Conservation (phyloP, 2,329 filamentous ascomycete genomes). For the Pseudogymnoascus sp. region DNA sequence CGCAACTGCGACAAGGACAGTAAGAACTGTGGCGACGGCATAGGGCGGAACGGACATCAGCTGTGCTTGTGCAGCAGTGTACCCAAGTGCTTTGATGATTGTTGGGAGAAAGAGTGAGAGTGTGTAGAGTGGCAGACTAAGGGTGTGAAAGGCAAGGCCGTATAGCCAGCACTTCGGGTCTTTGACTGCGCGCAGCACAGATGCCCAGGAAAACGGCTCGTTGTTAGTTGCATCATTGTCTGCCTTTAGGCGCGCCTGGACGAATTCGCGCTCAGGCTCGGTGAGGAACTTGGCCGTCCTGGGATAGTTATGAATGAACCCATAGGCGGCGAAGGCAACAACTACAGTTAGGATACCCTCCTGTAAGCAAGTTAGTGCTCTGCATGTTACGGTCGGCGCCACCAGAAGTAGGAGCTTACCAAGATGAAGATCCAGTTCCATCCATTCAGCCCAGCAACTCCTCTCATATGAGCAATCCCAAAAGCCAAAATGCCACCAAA, state of each 20-base stretch:
- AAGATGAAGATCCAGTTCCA: constrained; percentile 53
- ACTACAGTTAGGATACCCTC: constrained; percentile 49
- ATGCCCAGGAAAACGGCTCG: constrained; percentile 60
- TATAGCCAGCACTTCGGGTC: constrained; percentile 69
- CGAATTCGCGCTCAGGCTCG: constrained; percentile 31
- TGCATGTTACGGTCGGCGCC: background rate
- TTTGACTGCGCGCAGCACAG: constrained; percentile 53
- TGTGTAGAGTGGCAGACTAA: constrained; percentile 55
- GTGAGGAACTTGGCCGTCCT: constrained; percentile 49
- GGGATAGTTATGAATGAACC: constrained; percentile 60
- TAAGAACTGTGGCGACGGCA: constrained; percentile 52
- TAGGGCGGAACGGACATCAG: constrained; percentile 58
- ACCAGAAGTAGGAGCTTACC: background rate
- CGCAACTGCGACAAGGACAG: constrained; percentile 47
- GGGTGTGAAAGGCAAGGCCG: constrained; percentile 61
- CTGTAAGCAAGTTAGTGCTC: constrained; percentile 18
- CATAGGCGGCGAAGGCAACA: constrained; percentile 42
- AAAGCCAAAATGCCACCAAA: constrained; percentile 50
- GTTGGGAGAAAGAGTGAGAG: constrained; percentile 48
- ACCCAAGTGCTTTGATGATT: constrained; percentile 47
- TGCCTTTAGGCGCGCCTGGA: constrained; percentile 51
- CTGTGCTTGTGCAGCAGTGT: constrained; percentile 44
- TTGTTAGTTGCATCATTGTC: constrained; percentile 63
- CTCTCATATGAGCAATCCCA: constrained; percentile 46
- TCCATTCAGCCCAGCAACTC: constrained; percentile 42